Base-by-base conservation (phyloP, 257 asterid species). In the Hygrophila difformis region DNA sequence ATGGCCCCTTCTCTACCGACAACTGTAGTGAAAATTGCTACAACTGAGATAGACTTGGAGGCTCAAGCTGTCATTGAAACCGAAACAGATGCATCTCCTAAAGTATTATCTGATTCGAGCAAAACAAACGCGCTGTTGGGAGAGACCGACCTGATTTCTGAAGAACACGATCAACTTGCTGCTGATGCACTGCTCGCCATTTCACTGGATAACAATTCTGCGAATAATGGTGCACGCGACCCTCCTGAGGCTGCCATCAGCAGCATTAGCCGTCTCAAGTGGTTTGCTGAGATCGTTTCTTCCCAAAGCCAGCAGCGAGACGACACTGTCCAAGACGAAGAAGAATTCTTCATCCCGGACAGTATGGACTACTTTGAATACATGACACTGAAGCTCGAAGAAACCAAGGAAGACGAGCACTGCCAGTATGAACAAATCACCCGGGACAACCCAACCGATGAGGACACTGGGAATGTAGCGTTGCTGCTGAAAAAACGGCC, bases 101-200 rank as follows among this genome's bases (percentile, higher is more conserved):
- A 35, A 29, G 61, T 44, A 49, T 24, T 24, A n/a, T n/a, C n/a
- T 15, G 46, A 39, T 3, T 56, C 61, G 0, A 35, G 3, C 18
- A 18, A 60, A 36, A 1, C 19, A 17, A 40, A 61, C n/a, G 8
- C 29, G 16, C 20, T 45, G 22, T 24, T 22, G 3, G 62, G 38
- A 39, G 56, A 54, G 33, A 17, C 57, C 3, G 35, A 47, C 1
- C 50, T 18, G 10, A 39, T 61, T 33, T 10, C 18, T 34, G 75
- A 77, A 59, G 80, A 72, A 42, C 37, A 66, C 1, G 71, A 73
- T 20, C 67, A 56, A 52, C 12, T 29, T 35, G 96, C 94, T 8
- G 96, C 93, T 9, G 84, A 82, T 55, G 78, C 85, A 55, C 60
- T 87, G 62, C 48, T 82, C n/a, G 53, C 66, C 55, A 69, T 87